Base-by-base conservation (phyloP, 495 filamentous ascomycete genomes). In the Hypoxylon crocopeplum region DNA sequence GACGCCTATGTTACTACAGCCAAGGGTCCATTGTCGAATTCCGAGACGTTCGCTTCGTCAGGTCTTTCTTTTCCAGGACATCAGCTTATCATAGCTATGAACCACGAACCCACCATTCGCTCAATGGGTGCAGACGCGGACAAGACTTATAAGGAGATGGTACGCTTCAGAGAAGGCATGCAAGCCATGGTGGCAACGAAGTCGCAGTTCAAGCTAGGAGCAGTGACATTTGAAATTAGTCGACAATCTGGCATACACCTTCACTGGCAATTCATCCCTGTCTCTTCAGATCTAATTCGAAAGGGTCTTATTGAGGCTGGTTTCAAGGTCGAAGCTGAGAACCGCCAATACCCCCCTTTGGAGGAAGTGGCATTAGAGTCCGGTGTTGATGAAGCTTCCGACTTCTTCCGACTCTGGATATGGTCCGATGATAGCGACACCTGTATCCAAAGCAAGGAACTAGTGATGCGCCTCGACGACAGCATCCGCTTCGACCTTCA, bases 241-340 rank as follows among this genome's bases (percentile, higher is more conserved):
- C 84, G 92, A 13, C 76, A 75, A 2, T 79, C 79, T 8, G 91
- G 91, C 17, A 87, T 97, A 46, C 94, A 98, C 69, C 79, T 83
- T 0, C 94, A 97, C 67, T 97, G 93, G 94, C 94, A 98, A 77
- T 93, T 95, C 64, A 78, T 97, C 24, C 93, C 94, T 1, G 80
- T 96, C 0, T 81, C 88, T 0, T 68, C 78, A 0, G 79, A 86
- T 8, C 72, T 90, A 17, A 79, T 96, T 33, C 69, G 67, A 7
- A 82, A 84, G 34, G 86, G 87, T 0, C 77, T 93, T 1, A 89
- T 95, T 6, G 88, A 92, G 64, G 90, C 88, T 0, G 92, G 85
- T 0, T 96, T 96, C 78, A 84, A 86, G 52, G 89, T 92, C 12
- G 84, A 93, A 66, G 92, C 91, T 0, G 88, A 92, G 67, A 93